Base-by-base conservation (phyloP, 2,329 filamentous ascomycete species). In the Talaromyces amestolkiae region DNA sequence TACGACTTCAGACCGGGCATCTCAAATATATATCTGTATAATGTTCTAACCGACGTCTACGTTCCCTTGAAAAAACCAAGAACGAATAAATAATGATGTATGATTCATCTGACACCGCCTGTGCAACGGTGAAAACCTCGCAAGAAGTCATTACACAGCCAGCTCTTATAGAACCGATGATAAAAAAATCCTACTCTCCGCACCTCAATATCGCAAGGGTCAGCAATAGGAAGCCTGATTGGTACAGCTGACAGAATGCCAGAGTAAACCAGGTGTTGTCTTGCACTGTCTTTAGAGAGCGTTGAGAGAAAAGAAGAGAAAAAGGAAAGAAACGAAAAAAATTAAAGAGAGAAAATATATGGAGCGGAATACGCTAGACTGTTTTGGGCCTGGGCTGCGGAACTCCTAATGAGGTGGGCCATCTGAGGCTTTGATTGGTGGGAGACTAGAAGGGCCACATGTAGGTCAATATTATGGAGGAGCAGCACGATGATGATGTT, bases 211-310 rank as follows among this genome's bases (percentile, higher is more conserved):
- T 87, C 85, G 84, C 85, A 85, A 82, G 73, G 73, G 79, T 80
- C 85, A 89, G 85, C 88, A 89, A 91, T 81, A 79, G 80, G 82
- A 43, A 81, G 80, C 74, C 80, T 81, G 65, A 69, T 83, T 83
- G 77, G 73, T 79, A 80, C 76, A 45, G 6, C 83, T 81, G 81
- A 84, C 90, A 93, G 87, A 91, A 93, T 85, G 90, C 81, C 84
- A 82, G 79, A 75, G 80, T 82, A 78, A 82, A 80, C 82, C 79
- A 73, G 53, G 82, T 85, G 84, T 87, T 89, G 89, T 84, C 84
- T 86, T 90, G 91, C 87, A 93, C 91, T 94, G 91, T 94, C 91
- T 93, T 83, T 85, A 88, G 89, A 85, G 90, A 89, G 89, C 87
- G 82, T 72, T 77, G 78, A 73, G 78, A 80, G 78, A 76, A 79